Evolutionary conservation across 371 early-diverging fungal species (phyloP), one percentile per base, ranked within the genome.

Genomic region (Capniomyces stellatus): DNA sequence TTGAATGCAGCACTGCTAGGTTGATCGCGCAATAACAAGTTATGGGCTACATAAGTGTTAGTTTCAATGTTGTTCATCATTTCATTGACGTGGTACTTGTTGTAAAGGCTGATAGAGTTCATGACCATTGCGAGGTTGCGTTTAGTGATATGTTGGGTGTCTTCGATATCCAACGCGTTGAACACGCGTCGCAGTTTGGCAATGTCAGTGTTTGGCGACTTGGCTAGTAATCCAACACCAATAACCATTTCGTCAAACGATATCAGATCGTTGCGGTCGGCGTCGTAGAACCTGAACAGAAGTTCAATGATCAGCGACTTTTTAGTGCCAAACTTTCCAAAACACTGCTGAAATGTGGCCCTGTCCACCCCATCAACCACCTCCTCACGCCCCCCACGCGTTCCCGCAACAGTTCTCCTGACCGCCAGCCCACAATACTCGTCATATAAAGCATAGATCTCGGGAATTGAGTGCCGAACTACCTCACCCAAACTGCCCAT

Each of bases 1-100:
- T 85, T 78, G 61, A 93, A 95, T 3, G 88, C 83, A 0, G 94
- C 83, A 23, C 87, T 83, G 6, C 92, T 85, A n/a, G 96, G 93
- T 62, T 91, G 89, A 0, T 83, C 78, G 0, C 85, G 84, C 24
- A 87, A 78, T 42, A 89, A 86, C 40, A 47, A 54, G 1, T 29
- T 10, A 2, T 58, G 54, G 6, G 54, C 43, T 15, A 58, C 66
- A 10, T 69, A 41, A 1, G 58, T 49, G 13, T 57, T 63, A 41
- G 35, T 53, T 59, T 93, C 92, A 60, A 87, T 85, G 1, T 76
- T 72, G 42, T 82, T 84, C 74, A 92, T 85, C 81, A 92, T 81
- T 39, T 83, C 89, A 49, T 80, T 83, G 54, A 91, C 89, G 81
- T 91, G 85, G 12, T 80, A 82, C 51, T 84, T 87, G 35, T 89